phyloP scores from a whole-genome alignment of 2,329 filamentous ascomycete species.

The Epichloe scottii region DNA sequence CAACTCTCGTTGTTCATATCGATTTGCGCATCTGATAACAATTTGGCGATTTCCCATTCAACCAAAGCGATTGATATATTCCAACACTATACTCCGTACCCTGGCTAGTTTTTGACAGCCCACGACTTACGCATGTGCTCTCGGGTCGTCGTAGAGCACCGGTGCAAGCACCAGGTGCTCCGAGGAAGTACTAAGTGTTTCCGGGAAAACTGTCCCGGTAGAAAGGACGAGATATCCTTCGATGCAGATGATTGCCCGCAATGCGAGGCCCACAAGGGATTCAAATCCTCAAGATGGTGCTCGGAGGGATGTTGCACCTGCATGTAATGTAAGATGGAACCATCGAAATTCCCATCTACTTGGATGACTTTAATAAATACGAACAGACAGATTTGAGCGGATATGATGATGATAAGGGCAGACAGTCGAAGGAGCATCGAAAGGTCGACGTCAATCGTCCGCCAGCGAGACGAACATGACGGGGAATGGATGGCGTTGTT shows the following conservation, averaged over 20 bases:
- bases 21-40: not conserved
- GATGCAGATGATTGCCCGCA: slow-evolving; percentile 22
- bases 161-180: slow-evolving; percentile 23
- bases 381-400: not conserved
- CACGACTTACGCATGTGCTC: slow-evolving; percentile 18
- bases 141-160: slow-evolving; percentile 21
- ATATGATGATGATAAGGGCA: not conserved
- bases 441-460: not conserved
- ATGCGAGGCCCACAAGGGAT: slow-evolving; percentile 19
- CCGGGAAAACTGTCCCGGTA: slow-evolving; percentile 17
- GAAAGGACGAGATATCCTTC: slow-evolving; percentile 18
- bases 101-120: not conserved
- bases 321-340: slow-evolving; percentile 10
- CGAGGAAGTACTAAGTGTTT: slow-evolving; percentile 25
- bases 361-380: not conserved
- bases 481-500: not conserved
- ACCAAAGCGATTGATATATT: not conserved
- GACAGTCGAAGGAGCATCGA: not conserved
- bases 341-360: not conserved
- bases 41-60: not conserved
- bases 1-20: not conserved
- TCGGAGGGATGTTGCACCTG: slow-evolving; percentile 19
- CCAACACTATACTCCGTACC: no score
- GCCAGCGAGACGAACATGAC: not conserved
- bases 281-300: slow-evolving; percentile 25